phyloP scores from a whole-genome alignment of 2,329 filamentous ascomycete species.

The Microascus cirrosus region DNA sequence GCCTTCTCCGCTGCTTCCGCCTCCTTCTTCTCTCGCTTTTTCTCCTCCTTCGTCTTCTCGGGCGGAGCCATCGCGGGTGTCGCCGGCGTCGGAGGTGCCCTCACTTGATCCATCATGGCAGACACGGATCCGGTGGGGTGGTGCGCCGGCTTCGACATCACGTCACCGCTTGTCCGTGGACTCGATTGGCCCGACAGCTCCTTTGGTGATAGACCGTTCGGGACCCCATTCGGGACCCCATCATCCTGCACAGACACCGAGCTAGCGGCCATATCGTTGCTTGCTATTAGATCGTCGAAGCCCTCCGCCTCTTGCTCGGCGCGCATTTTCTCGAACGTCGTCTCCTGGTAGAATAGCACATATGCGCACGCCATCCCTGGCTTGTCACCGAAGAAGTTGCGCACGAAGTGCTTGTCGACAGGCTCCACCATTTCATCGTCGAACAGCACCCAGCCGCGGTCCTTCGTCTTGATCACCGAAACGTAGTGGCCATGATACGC shows the following conservation, averaged over 20 bases:
- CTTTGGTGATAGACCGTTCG: constrained; percentile 22
- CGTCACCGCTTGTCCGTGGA: constrained; percentile 33
- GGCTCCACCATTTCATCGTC: constrained; percentile 98
- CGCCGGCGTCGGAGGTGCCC: constrained; percentile 9
- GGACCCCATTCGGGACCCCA: constrained; percentile 30
- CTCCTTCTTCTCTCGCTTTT: constrained; percentile 60
- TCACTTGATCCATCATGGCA: constrained; percentile 4
- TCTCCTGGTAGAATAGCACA: constrained; percentile 96
- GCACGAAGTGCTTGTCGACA: constrained; percentile 90
- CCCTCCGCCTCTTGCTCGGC: constrained; percentile 80
- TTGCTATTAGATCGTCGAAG: constrained; percentile 46
- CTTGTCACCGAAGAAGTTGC: constrained; percentile 94
- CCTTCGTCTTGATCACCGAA: constrained; percentile 93
- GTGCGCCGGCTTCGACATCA: constrained; percentile 51
- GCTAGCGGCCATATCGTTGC: constrained; percentile 46
- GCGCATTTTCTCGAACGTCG: constrained; percentile 52
- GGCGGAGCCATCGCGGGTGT: constrained; percentile 5
- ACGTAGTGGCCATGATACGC: constrained; percentile 98
- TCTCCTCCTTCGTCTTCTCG: constrained; percentile 44
- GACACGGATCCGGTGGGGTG: constrained; percentile 32
- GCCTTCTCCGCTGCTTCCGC: constrained; percentile 45
- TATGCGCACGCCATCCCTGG: constrained; percentile 89
- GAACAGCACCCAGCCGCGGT: constrained; percentile 90
- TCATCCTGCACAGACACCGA: constrained; percentile 36
- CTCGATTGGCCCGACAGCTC: neutral